Base-by-base conservation (phyloP, 1,139 yeast species). In the Blastobotrys serpentis region DNA sequence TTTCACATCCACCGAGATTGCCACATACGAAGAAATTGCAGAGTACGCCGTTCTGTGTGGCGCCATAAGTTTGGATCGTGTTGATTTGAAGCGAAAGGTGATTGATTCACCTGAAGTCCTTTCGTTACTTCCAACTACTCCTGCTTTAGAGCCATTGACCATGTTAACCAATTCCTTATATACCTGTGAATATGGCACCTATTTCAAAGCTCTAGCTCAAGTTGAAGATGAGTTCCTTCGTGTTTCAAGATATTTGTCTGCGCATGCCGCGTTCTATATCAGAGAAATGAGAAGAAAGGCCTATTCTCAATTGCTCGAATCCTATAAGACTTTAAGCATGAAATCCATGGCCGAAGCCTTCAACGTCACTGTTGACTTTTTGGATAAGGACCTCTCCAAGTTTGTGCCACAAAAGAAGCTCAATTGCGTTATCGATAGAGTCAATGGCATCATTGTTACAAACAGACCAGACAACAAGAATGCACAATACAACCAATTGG, bases 251-350 rank as follows among this genome's bases (percentile, higher is more conserved):
- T 90, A 84, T 66, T 72, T 92, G 55, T 74, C 79, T 41, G 79
- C 81, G 34, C 98, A 94, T 67, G 79, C 95, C 5, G 82, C 83
- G 62, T 92, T 76, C 67, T 89, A 86, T 65, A 76, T 90, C 54
- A 79, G 98, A 54, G 98, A 92, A 69, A 81, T 94, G 84, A 80
- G 98, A 70, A 83, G 96, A 67, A 89, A 88, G 69, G 97, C 96
- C 1, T 94, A 94, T 65, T 83, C 95, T 1, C 99, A 92, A 70
- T 76, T 94, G 60, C 77, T 94, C 62, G 98, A 94, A 69, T 86
- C 96, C 57, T 94, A 94, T 75, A 88, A 88, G 71, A 85, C 96
- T 2, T 75, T 94, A 59, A 86, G 95, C 23, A 69, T 90, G 58
- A 84, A 84, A 67, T 85, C 95, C 33, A 92, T 94, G 98, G 97